These are phyloP conservation scores for Rhazya stricta DNA, from an alignment of 257 asterid species.

Conservation along the genomic window DNA sequence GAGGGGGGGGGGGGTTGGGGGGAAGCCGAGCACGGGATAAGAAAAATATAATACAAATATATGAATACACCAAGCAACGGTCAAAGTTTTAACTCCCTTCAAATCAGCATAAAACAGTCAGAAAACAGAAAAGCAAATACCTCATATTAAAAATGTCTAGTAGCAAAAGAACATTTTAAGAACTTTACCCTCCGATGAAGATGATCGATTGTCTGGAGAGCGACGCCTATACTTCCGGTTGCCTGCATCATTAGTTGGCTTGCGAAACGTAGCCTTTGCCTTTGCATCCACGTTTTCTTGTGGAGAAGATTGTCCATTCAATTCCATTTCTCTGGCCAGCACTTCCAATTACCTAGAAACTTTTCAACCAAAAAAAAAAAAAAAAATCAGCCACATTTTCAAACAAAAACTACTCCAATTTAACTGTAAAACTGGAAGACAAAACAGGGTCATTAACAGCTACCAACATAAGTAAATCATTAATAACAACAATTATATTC, in stretches of 20 bases:
- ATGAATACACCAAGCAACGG: too few relatives aligned
- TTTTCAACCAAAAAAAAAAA: neutral
- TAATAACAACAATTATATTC: neutral
- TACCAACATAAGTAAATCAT: neutral
- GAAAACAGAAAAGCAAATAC: neutral
- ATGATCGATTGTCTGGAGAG: constrained; percentile 61
- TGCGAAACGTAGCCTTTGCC: constrained; percentile 65
- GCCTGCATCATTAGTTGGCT: constrained; percentile 64
- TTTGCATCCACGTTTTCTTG: constrained; percentile 41
- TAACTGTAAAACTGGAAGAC: neutral
- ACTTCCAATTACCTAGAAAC: constrained; percentile 16
- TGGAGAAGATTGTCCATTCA: constrained; percentile 26
- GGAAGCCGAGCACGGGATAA: too few relatives aligned
- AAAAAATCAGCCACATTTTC: neutral
- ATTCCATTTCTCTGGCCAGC: constrained; percentile 41
- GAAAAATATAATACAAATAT: too few relatives aligned
- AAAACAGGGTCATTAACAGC: neutral
- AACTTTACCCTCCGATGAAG: constrained; percentile 58
- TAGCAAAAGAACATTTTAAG: neutral
- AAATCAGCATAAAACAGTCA: neutral
- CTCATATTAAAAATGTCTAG: neutral
- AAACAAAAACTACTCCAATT: neutral
- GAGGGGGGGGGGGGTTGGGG: too few relatives aligned
- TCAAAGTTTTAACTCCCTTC: neutral
- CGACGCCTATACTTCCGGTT: constrained; percentile 83